Conservation (phyloP, 2,329 filamentous ascomycete genomes). For the Sporothrix protearum region DNA sequence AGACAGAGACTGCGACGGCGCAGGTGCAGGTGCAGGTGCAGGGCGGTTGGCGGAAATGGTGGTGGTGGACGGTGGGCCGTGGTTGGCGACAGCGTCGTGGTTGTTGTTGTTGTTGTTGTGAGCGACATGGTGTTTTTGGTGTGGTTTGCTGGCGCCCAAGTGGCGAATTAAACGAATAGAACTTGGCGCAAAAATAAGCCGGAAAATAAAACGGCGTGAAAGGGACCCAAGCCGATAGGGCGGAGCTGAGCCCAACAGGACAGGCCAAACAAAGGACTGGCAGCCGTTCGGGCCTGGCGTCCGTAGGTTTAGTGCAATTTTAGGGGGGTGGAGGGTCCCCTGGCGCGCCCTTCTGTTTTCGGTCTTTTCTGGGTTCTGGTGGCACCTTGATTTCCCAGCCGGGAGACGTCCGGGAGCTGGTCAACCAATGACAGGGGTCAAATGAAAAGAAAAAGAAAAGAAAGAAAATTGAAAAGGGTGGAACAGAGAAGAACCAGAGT, state of each 20-base stretch:
- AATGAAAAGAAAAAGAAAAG: background rate
- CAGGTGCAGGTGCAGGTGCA: no score
- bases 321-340: background rate
- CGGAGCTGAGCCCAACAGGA: background rate
- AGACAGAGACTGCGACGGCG: conserved; percentile 30
- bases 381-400: conserved; percentile 6
- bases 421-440: background rate
- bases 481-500: background rate
- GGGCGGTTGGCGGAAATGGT: conserved; percentile 14
- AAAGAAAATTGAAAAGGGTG: background rate
- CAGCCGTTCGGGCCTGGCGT: background rate
- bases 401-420: background rate
- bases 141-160: background rate
- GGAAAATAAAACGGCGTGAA: conserved; percentile 5
- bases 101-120: conserved; percentile 15
- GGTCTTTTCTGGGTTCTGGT: background rate
- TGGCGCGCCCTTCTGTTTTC: background rate
- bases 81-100: conserved; percentile 11
- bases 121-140: conserved; percentile 12
- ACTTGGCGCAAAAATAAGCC: conserved; percentile 11
- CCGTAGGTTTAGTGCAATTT: conserved; percentile 8
- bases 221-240: conserved; percentile 7
- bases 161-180: conserved; percentile 13
- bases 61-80: conserved; percentile 11
- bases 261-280: background rate